A percentile compares a stretch with the other conserved stretches of the same genome.
phyloP scores from a whole-genome alignment of 495 filamentous ascomycete species.

The Cenococcum geophilum region DNA sequence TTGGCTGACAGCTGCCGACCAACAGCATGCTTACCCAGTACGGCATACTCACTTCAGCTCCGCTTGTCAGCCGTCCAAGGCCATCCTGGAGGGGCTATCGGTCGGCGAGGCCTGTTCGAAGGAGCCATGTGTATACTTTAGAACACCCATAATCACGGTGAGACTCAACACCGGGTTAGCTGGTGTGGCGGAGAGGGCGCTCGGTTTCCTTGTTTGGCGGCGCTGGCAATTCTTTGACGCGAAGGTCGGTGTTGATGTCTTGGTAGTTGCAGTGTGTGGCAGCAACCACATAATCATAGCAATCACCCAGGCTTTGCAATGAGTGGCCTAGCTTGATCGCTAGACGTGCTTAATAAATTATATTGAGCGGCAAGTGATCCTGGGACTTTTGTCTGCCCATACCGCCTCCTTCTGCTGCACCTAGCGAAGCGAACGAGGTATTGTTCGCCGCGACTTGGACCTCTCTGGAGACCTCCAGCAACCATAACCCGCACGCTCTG shows the following conservation, averaged over 20 bases:
- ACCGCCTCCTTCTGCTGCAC: background rate
- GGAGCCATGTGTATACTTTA: background rate
- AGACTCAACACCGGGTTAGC: background rate
- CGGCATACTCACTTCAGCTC: background rate
- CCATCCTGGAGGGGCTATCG: background rate
- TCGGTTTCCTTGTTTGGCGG: background rate
- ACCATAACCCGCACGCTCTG: background rate
- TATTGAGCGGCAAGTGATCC: background rate
- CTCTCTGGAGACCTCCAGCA: background rate
- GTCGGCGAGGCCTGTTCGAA: background rate
- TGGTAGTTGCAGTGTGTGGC: background rate
- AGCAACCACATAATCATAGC: background rate
- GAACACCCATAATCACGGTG: background rate
- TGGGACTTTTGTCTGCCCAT: background rate
- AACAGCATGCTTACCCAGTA: background rate
- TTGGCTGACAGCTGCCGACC: background rate
- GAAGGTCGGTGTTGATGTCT: background rate
- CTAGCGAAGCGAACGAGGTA: background rate
- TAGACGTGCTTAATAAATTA: background rate
- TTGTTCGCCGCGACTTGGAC: background rate
- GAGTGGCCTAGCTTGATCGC: background rate
- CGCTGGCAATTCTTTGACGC: background rate
- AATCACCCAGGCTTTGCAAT: background rate
- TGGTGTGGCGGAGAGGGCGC: background rate
- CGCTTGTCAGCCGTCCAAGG: background rate